Percentiles rank a stretch among this genome's conserved stretches.
phyloP scores from a whole-genome alignment of 2,329 filamentous ascomycete species.

The Calonectria ilicicola region DNA sequence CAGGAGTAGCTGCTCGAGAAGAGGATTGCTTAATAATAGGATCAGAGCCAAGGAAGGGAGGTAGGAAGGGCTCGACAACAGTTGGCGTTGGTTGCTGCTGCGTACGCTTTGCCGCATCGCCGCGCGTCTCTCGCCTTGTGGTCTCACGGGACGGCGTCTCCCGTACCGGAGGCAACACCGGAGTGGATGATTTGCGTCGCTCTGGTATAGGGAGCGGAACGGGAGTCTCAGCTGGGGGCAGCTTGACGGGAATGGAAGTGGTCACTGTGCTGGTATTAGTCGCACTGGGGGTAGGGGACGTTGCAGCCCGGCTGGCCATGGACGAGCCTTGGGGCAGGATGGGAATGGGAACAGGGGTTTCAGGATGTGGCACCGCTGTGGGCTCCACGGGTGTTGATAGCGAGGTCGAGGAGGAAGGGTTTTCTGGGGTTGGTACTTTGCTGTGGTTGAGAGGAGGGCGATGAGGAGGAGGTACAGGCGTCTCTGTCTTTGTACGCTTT shows the following conservation, averaged over 20 bases:
- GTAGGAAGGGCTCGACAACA: constrained; percentile 25
- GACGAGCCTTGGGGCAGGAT: constrained; percentile 45
- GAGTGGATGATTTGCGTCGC: constrained; percentile 46
- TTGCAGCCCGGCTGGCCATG: constrained; percentile 43
- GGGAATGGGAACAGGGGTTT: constrained; percentile 58
- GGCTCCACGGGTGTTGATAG: constrained; percentile 33
- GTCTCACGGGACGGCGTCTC: constrained; percentile 43
- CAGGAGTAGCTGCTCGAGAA: constrained; percentile 51
- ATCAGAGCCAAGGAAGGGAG: constrained; percentile 32
- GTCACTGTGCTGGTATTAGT: constrained; percentile 37
- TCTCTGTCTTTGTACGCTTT: constrained; percentile 69
- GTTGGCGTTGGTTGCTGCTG: constrained; percentile 45
- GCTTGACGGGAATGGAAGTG: constrained; percentile 46
- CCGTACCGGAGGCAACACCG: constrained; percentile 46
- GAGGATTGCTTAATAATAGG: constrained; percentile 44
- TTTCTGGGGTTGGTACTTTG: constrained; percentile 42
- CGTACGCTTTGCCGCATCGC: constrained; percentile 55
- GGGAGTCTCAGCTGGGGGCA: constrained; percentile 49
- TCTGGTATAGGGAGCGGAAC: constrained; percentile 52
- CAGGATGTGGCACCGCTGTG: constrained; percentile 43
- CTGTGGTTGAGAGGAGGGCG: constrained; percentile 47
- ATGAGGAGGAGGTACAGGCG: constrained; percentile 63
- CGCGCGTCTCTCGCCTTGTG: constrained; percentile 61
- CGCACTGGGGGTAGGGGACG: constrained; percentile 46
- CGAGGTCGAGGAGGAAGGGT: constrained; percentile 31